phyloP scores from a whole-genome alignment of 331 rosid genomes.

The Dryas integrifolia region DNA sequence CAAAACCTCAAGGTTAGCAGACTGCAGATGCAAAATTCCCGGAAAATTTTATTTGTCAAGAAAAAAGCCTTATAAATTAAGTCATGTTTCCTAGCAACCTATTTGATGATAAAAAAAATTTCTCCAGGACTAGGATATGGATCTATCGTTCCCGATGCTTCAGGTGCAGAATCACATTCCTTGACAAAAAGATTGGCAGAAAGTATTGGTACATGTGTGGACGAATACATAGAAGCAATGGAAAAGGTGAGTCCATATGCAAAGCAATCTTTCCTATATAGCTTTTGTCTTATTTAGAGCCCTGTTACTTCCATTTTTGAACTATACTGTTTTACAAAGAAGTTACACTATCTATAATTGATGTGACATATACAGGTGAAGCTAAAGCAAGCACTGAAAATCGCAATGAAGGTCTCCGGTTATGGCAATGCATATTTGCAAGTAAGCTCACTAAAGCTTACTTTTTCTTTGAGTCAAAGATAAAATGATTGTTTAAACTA shows the following conservation, averaged over 20 bases:
- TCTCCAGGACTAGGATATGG: slow-evolving; percentile 26
- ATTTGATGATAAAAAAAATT: neutral
- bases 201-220: slow-evolving; percentile 13
- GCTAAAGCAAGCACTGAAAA: slow-evolving; percentile 34
- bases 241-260: slow-evolving; percentile 13
- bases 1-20: slow-evolving; percentile 26
- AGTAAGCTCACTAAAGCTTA: slow-evolving; percentile 9
- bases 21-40: too few relatives aligned
- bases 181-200: slow-evolving; percentile 23
- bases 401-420: slow-evolving; percentile 29
- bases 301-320: neutral
- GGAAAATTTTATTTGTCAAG: too few relatives aligned
- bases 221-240: slow-evolving; percentile 31
- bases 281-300: too few relatives aligned
- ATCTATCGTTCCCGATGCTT: slow-evolving; percentile 19
- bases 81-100: too few relatives aligned
- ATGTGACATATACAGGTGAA: slow-evolving; percentile 17
- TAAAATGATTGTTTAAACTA: too few relatives aligned
- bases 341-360: neutral
- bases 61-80: too few relatives aligned
- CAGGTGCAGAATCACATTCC: slow-evolving; percentile 20
- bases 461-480: too few relatives aligned
- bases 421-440: slow-evolving; percentile 36
- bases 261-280: neutral
- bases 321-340: neutral